Evolutionary conservation across 768 basidiomycete genomes (phyloP), one percentile per base, ranked within the genome.

Genomic region (Pleurotus platypus): DNA sequence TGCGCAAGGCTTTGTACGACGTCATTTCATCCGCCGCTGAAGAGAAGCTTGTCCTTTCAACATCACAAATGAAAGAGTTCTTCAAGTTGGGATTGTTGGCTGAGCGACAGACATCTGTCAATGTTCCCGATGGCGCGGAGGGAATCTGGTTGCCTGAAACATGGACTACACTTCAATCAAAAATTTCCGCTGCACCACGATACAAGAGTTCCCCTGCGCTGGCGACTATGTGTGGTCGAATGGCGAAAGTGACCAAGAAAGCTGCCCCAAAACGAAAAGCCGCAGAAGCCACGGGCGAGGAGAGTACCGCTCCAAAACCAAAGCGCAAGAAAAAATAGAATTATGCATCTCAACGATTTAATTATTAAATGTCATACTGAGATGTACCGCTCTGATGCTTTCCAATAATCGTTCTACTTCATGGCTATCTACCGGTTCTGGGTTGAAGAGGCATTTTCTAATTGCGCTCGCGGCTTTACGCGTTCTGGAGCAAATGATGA

Each of bases 41-140:
- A 4, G 77, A 81, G 24, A 71, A 75, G 22, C 61, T 66, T 40
- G 63, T 73, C 8, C 67, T 87, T 43, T 85, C 82, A 13, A 76
- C 86, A 1, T 67, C 82, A 1, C 89, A 92, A 60, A 65, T 89
- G 64, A 96, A 92, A 70, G 88, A 90, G n/a, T 67, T 93, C 16
- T 68, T 93, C 57, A 94, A 91, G 69, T 70, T 90, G 51, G 86
- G 76, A 0, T 72, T 91, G 24, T 65, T 78, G 16, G 82, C 82
- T 49, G 74, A 86, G n/a, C 84, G 91, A 54, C 84, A 85, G 58
- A 83, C 85, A 58, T 84, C 83, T 56, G 67, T 69, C 4, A 63
- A 62, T 11, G 58, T 67, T 27, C 57, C 70, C 0, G 68, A 69
- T 13, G 64, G 69, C 2, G 60, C 77, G 12, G 56, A 65, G 9